Conservation (phyloP, 108 stramenopile species). For the Nannochloropsis gaditana region DNA sequence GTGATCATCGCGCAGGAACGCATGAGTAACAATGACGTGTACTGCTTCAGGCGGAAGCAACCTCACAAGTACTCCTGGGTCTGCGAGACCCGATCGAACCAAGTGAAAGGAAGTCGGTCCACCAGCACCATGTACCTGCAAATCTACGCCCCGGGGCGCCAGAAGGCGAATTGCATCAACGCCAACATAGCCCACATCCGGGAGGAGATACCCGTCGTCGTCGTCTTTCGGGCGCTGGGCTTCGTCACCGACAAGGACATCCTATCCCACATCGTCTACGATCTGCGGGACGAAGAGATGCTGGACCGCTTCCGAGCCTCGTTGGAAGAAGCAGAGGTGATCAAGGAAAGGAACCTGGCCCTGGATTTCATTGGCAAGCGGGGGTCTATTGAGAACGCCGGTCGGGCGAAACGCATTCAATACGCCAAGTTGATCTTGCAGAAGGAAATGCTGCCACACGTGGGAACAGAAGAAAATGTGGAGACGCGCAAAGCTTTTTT, state of each 20-base stretch:
- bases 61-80: constrained; percentile 91
- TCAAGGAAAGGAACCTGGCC: constrained; percentile 82
- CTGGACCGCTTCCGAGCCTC: constrained; percentile 91
- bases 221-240: constrained; percentile 95
- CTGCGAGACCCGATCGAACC: constrained; percentile 85
- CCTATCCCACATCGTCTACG: constrained; percentile 97
- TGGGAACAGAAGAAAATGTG: constrained; percentile 89
- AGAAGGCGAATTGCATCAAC: constrained; percentile 86
- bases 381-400: constrained; percentile 74
- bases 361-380: constrained; percentile 93
- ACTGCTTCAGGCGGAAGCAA: constrained; percentile 94
- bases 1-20: constrained; percentile 98
- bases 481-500: constrained; percentile 99
- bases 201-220: constrained; percentile 92
- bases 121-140: constrained; percentile 86
- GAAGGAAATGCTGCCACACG: constrained; percentile 92
- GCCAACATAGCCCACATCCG: constrained; percentile 90
- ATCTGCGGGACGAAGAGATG: constrained; percentile 89
- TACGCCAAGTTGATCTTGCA: constrained; percentile 88
- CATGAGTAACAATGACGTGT: constrained; percentile 96
- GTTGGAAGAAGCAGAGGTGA: constrained; percentile 89
- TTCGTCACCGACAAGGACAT: constrained; percentile 83
- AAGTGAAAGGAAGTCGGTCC: constrained; percentile 67
- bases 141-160: constrained; percentile 89
- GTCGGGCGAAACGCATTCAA: constrained; percentile 88